Conservation (phyloP, 2,329 filamentous ascomycete species). For the Seiridium unicorne region DNA sequence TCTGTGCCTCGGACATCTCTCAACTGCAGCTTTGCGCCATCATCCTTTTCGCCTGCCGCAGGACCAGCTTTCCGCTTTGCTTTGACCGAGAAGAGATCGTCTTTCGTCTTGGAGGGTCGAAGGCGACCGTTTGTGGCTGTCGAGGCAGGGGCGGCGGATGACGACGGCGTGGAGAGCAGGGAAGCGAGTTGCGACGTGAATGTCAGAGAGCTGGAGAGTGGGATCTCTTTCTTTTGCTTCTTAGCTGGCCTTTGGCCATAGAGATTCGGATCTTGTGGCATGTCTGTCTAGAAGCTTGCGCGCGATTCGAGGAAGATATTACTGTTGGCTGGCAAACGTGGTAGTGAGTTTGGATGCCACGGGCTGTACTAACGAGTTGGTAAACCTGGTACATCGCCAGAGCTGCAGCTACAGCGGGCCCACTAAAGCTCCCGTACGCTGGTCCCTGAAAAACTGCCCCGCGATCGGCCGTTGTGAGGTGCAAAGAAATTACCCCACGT, state of each 20-base stretch:
- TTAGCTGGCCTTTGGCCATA: constrained; percentile 76
- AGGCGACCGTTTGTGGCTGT: constrained; percentile 44
- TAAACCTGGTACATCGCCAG: background rate
- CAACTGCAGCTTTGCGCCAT: constrained; percentile 37
- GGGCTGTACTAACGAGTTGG: background rate
- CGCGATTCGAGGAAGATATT: background rate
- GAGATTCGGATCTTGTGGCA: constrained; percentile 66
- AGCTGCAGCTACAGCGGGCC: background rate
- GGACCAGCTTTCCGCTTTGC: constrained; percentile 44
- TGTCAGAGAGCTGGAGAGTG: constrained; percentile 71
- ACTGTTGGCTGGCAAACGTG: background rate
- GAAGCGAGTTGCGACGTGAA: constrained; percentile 88
- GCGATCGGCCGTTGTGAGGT: constrained; percentile 22
- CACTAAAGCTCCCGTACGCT: background rate
- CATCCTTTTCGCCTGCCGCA: constrained; percentile 46
- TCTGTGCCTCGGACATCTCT: constrained; percentile 54
- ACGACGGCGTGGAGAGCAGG: constrained; percentile 62
- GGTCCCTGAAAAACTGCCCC: constrained; percentile 18
- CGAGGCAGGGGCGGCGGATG: constrained; percentile 37
- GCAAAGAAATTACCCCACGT: constrained; percentile 19
- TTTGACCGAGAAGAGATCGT: constrained; percentile 63
- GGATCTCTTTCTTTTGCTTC: constrained; percentile 66
- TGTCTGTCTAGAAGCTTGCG: constrained; percentile 21
- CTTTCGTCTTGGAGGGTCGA: constrained; percentile 56
- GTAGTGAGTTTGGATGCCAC: background rate